phyloP scores from a whole-genome alignment of 352 stramenopile genomes.

The Thalassiosira livingstoniorum region DNA sequence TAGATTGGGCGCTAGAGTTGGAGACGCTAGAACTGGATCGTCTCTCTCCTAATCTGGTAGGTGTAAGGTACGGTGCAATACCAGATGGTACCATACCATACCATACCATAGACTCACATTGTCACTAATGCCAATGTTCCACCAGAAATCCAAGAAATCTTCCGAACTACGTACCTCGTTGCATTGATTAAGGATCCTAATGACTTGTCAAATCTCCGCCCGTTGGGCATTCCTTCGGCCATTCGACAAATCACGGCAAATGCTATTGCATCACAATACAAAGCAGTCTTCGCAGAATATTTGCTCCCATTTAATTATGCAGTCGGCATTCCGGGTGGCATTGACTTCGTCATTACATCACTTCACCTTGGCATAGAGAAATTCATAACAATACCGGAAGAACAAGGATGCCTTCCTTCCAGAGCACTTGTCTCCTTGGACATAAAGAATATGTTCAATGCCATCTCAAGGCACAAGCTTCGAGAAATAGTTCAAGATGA shows the following conservation, averaged over 20 bases:
- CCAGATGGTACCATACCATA: too few species aligned
- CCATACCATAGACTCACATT: too few species aligned
- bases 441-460: too few species aligned
- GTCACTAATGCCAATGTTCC: constrained; percentile 10
- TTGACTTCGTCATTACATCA: neutral
- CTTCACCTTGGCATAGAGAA: neutral
- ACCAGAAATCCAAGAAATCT: neutral
- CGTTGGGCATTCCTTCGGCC: constrained; percentile 21
- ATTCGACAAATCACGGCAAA: constrained; percentile 11
- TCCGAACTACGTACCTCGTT: constrained; percentile 8
- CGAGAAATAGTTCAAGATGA: too few species aligned
- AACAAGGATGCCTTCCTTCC: neutral
- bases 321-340: neutral
- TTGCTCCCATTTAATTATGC: neutral
- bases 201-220: constrained; percentile 16
- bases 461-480: too few species aligned
- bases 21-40: too few species aligned
- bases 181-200: constrained; percentile 11
- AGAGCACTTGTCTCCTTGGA: too few species aligned
- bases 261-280: neutral
- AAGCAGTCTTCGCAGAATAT: neutral
- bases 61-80: too few species aligned
- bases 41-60: too few species aligned
- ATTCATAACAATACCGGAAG: neutral
- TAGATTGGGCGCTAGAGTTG: too few species aligned